A percentile compares a stretch with the other conserved stretches of the same genome.
Evolutionary conservation across 1,284 basidiomycete species (phyloP).

Genomic region (Naganishia albida): DNA sequence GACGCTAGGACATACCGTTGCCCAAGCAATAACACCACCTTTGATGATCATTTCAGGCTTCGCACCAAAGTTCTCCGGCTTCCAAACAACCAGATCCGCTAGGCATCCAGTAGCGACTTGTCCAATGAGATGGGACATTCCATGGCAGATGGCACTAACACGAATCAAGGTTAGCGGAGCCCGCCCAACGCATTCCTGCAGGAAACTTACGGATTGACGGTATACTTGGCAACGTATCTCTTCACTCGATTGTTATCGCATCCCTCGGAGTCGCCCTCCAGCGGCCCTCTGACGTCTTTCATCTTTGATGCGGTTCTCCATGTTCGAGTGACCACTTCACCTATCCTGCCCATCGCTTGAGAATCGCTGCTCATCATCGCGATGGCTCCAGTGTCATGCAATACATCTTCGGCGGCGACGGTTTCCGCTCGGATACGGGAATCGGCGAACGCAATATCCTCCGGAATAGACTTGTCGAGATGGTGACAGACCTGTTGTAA

Average conservation of each 20-base stretch:
- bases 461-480: conserved; percentile 80
- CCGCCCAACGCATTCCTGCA: not conserved
- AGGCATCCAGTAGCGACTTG: conserved; percentile 78
- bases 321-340: conserved; percentile 88
- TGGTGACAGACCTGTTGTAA: conserved; percentile 67
- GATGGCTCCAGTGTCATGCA: conserved; percentile 93
- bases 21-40: conserved; percentile 88
- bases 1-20: conserved; percentile 61
- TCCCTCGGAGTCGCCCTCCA: conserved; percentile 65
- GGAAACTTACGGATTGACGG: conserved; percentile 84
- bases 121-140: conserved; percentile 84
- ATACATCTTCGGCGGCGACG: conserved; percentile 93
- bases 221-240: conserved; percentile 94
- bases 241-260: conserved; percentile 95
- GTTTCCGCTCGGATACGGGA: conserved; percentile 96
- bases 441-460: conserved; percentile 95
- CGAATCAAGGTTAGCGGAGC: not conserved
- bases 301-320: conserved; percentile 98
- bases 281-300: conserved; percentile 74
- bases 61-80: conserved; percentile 85
- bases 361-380: conserved; percentile 95
- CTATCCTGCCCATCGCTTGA: conserved; percentile 97
- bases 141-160: conserved; percentile 84
- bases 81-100: conserved; percentile 94
- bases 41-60: conserved; percentile 93